Conservation (phyloP, 202 grass and related monocot genomes). For the Saccharum hybrid region DNA sequence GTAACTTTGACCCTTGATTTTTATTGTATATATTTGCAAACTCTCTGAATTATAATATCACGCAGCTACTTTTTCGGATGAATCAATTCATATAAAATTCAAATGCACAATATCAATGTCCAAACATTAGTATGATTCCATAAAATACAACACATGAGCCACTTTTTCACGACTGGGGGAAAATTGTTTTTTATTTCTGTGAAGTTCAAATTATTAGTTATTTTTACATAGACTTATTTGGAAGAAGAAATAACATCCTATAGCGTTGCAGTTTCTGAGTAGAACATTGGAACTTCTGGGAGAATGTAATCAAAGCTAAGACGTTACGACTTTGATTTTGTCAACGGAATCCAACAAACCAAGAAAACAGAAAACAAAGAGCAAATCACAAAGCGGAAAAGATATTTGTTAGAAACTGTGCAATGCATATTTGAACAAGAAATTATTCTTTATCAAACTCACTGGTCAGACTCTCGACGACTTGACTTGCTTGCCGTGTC, state of each 20-base stretch:
- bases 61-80: background rate
- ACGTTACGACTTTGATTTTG: background rate
- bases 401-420: conserved; percentile 16
- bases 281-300: conserved; percentile 18
- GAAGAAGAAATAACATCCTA: background rate
- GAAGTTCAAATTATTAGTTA: no score
- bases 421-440: conserved; percentile 37
- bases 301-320: background rate
- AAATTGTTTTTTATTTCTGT: background rate
- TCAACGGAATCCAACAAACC: background rate
- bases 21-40: background rate
- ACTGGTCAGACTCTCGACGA: conserved; percentile 94
- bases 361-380: background rate
- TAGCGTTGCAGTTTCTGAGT: background rate
- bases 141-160: no score
- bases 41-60: background rate
- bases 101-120: background rate
- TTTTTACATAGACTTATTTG: background rate
- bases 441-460: conserved; percentile 49
- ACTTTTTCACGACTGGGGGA: background rate
- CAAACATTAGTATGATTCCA: background rate
- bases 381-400: background rate
- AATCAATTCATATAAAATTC: background rate
- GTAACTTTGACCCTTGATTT: background rate
- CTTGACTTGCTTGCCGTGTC: conserved; percentile 77